These are phyloP conservation scores for Achaetomiella virescens DNA, from an alignment of 495 filamentous ascomycete species.

Conservation along the genomic window DNA sequence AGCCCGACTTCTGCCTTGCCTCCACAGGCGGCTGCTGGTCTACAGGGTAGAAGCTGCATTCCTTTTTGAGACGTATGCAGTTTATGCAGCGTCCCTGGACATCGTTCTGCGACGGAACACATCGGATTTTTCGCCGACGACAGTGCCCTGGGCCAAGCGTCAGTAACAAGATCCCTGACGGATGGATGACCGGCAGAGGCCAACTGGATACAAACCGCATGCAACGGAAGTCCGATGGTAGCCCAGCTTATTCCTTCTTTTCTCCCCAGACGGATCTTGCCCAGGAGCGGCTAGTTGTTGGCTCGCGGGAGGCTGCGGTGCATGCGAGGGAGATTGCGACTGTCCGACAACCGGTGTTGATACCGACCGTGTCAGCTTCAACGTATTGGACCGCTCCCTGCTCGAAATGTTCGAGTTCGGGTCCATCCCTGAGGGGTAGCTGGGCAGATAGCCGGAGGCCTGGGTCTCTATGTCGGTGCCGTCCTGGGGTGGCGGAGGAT, in stretches of 20 bases:
- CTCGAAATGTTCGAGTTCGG: conserved; percentile 28
- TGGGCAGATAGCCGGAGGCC: conserved; percentile 35
- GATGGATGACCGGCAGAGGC: background rate
- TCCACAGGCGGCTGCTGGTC: conserved; percentile 66
- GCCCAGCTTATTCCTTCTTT: conserved; percentile 91
- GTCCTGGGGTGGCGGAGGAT: conserved; percentile 40
- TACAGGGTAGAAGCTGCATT: conserved; percentile 90
- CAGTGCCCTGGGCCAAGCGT: conserved; percentile 64
- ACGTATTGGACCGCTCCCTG: conserved; percentile 34
- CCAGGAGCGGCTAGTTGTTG: conserved; percentile 17
- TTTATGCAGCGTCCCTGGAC: conserved; percentile 81
- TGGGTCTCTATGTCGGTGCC: conserved; percentile 40
- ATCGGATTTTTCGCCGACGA: conserved; percentile 91
- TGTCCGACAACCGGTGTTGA: conserved; percentile 63
- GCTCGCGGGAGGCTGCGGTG: conserved; percentile 26
- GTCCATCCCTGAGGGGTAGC: conserved; percentile 36
- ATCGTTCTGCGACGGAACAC: conserved; percentile 73
- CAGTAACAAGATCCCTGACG: conserved; percentile 3
- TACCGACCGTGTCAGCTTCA: conserved; percentile 54
- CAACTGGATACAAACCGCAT: conserved; percentile 67
- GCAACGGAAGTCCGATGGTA: conserved; percentile 97
- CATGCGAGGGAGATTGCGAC: conserved; percentile 34
- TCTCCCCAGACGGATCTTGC: conserved; percentile 55
- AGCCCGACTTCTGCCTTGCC: conserved; percentile 32
- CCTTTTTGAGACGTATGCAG: conserved; percentile 93